Base-by-base conservation (phyloP, 2,329 filamentous ascomycete genomes). In the Tricladium varicosporioides region DNA sequence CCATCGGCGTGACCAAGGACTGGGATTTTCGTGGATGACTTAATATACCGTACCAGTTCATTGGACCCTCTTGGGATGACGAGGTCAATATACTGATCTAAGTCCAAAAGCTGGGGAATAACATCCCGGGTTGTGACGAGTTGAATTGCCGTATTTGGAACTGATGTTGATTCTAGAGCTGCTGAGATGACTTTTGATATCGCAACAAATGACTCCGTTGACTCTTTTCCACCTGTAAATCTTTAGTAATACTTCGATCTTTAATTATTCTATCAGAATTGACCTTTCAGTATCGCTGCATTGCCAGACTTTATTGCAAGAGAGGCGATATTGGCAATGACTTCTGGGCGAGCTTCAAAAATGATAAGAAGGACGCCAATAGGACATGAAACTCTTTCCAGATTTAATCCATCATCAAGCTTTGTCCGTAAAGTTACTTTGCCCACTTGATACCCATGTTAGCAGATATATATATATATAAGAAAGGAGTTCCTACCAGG, bases 301-400 rank as follows among this genome's bases (percentile, higher is more conserved):
- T 99, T 99, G 67, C 92, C 94, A 11, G 93, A 97, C 73, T 99
- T 99, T 74, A 99, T 90, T 40, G 94, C 92, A 19, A 99, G 80
- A 3, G 92, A 91, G 61, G 94, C 92, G 69, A 99, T 97, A 74
- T 99, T 99, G 70, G 93, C 94, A 70, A 99, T 97, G 63, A 99
- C 94, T 75, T 99, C 94, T 5, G 94, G 94, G 7, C 94, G 88
- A 36, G 94, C 94, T 76, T 99, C 94, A 70, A 99, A 99, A 70
- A 99, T 97, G 75, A 99, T 94, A 64, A 99, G 83, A 44, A 99
- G 83, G n/a, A 97, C 92, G 58, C 94, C 94, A 65, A 99, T 97
- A 5, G 94, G 94, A 71, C 91, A 96, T 43, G 91, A 92, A 48
- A 96, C 89, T 61, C 92, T 86, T 71, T 96, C 91, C 58, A 99